Base-by-base conservation (phyloP, 257 asterid species). In the Nicotiana knightiana region DNA sequence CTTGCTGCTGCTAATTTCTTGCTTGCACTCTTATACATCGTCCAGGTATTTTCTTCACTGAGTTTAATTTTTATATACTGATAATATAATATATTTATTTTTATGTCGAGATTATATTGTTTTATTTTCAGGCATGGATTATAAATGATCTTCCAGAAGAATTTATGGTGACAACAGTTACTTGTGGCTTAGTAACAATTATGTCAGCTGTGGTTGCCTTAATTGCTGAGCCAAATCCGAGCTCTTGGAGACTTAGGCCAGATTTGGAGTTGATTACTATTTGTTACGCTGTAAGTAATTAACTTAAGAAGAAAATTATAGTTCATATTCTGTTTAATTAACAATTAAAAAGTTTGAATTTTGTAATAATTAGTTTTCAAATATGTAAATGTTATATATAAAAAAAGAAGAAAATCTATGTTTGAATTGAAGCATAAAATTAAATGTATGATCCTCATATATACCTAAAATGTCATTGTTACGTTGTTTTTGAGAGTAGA, bases 221-320 rank as follows among this genome's bases (percentile, higher is more conserved):
- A 62, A 43, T 78, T 32, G 70, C 66, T 33, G 70, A 78, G 11
- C 6, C 0, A 24, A 62, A 78, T 79, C 16, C 21, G 0, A 63
- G 2, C 43, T 64, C 63, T 63, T 79, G 82, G 82, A 79, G 68
- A 28, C 76, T 79, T 26, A 43, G 26, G 0, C 32, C 76, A 61
- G 82, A 63, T 79, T 24, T 79, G 61, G 73, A 79, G 82, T 2
- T 63, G 76, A 63, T 63, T 59, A 61, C 76, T 12, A 33, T 79
- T 43, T 79, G 76, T 37, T 79, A 79, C 30, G 26, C 70, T 9
- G 82, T 79, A 63, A 59, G 82, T 62, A 78, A 17, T 4, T 21
- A 12, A 26, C 9, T 26, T 11, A 1, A 26, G n/a, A 63, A 26
- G 68, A 63, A 63, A 63, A 63, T 12, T 64, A 28, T 21, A 59